Base-by-base conservation (phyloP, 75 land plant genomes). In the Pseudotsuga menziesii region DNA sequence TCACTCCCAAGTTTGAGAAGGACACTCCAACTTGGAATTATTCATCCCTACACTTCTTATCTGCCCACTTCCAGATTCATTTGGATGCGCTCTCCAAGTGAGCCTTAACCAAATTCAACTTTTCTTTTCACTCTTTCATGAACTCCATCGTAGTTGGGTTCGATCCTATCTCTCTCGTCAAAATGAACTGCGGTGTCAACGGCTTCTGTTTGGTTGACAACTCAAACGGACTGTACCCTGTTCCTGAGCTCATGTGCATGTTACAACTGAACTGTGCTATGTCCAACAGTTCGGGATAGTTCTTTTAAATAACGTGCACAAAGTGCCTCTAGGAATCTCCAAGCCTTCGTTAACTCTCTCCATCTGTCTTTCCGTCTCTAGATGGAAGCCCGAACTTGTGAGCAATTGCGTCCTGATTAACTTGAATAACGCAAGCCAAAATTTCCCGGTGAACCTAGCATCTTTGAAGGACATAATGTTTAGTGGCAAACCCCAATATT, bases 181-280 rank as follows among this genome's bases (percentile, higher is more conserved):
- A 61, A 0, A 67, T 29, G 15, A 1, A 1, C 23, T 72, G 52
- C 41, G 2, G 74, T 13, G 44, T 72, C 74, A 72, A 54, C 13
- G 60, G 60, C 48, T 72, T 41, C 0, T 41, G 52, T 72, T 61
- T 54, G 20, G 74, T 72, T 8, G 61, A 2, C 44, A 72, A 32
- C 13, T 72, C 74, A 41, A 72, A 72, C 15, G 74, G 60, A 36
- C 14, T 15, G 14, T 72, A 54, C 0, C 74, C 74, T 8, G 2
- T 32, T 0, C 2, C 36, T 9, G 32, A 27, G 74, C 74, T 72
- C 41, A 13, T 16, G 17, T 72, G 36, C 74, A 72, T 39, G 52
- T 72, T 72, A 61, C 1, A 41, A 61, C 74, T 39, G 27, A 72
- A 72, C 48, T 72, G 74, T 16, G 44, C 74, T 17, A 57, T 61